Base-by-base conservation (phyloP, 306 rosid species). In the Rosa multiflora region DNA sequence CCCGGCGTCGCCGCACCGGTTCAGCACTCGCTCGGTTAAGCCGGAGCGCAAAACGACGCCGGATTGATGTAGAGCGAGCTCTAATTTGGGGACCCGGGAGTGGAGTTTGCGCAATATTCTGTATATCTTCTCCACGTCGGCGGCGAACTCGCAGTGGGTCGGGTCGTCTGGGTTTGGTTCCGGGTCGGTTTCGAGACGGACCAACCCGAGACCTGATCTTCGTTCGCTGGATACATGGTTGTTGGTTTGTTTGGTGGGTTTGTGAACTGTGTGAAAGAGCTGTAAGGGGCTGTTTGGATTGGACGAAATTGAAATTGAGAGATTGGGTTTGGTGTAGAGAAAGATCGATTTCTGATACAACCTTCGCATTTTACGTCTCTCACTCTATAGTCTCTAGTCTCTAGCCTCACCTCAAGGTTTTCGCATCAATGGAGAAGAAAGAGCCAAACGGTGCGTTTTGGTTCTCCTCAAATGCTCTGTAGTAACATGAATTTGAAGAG, bases 1-100 rank as follows among this genome's bases (percentile, higher is more conserved):
- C 49, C 97, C 97, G 10, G 97, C 97, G 76, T 91, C 98, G 51
- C 98, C 94, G 46, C 94, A 89, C 42, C 97, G 88, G 80, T 82
- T 88, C 79, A 94, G 78, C 8, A 90, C 88, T 2, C 91, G 91
- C 68, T 91, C 96, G 0, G 91, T 76, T 70, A 94, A 85, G 35
- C 98, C 94, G n/a, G 89, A 70, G 35, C 91, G 87, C 73, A 94
- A 72, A 68, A 78, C 73, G 78, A 94, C 88, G 15, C 97, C 96
- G 3, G 91, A 94, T 83, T 94, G 89, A 44, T 85, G 87, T 75
- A 94, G 77, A 53, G 98, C 94, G 51, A 90, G 89, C 82, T 94
- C 97, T 72, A 94, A 78, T 75, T 94, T 94, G 5, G 90, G 89
- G 82, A 90, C 92, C 76, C 98, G 87, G 0, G 92, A 86, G 80